Conservation (phyloP, 768 basidiomycete species). For the Rhizopogon vinicolor region DNA sequence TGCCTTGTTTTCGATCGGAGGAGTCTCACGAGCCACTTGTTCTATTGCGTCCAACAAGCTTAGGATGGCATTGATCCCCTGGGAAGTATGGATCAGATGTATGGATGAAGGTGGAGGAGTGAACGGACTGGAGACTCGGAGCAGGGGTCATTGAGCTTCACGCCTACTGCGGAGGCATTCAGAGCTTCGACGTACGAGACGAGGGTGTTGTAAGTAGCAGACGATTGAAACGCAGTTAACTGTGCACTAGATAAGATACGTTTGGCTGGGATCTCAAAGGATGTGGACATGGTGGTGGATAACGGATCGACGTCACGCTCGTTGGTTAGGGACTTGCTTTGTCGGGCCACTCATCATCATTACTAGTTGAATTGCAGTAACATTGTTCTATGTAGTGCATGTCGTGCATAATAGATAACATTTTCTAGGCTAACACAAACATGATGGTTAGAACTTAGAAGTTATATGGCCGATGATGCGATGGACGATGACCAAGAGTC, state of each 20-base stretch:
- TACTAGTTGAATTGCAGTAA: too few relatives aligned
- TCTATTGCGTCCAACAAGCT: conserved; percentile 64
- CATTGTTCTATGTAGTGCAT: too few relatives aligned
- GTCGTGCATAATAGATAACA: too few relatives aligned
- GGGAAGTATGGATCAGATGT: conserved; percentile 3
- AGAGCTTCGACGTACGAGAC: conserved; percentile 67
- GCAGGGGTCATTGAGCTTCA: conserved; percentile 68
- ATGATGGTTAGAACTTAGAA: too few relatives aligned
- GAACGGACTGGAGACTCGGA: conserved; percentile 53
- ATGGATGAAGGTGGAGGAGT: conserved; percentile 1
- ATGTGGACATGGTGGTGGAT: conserved; percentile 13
- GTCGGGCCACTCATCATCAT: too few relatives aligned
- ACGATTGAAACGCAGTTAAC: conserved; percentile 76
- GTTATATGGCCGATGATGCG: too few relatives aligned
- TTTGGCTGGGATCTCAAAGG: conserved; percentile 58
- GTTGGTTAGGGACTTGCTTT: too few relatives aligned
- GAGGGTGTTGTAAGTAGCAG: conserved; percentile 63
- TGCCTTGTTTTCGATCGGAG: conserved; percentile 83
- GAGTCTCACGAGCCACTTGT: conserved; percentile 59
- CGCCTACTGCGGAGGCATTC: conserved; percentile 70
- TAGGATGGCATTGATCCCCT: conserved; percentile 66
- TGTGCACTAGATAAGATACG: conserved; percentile 73
- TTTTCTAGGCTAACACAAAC: too few relatives aligned
- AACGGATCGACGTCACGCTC: too few relatives aligned
- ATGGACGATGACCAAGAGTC: too few relatives aligned